phyloP scores from a whole-genome alignment of 2,329 filamentous ascomycete genomes.

The Xylaria sp. region DNA sequence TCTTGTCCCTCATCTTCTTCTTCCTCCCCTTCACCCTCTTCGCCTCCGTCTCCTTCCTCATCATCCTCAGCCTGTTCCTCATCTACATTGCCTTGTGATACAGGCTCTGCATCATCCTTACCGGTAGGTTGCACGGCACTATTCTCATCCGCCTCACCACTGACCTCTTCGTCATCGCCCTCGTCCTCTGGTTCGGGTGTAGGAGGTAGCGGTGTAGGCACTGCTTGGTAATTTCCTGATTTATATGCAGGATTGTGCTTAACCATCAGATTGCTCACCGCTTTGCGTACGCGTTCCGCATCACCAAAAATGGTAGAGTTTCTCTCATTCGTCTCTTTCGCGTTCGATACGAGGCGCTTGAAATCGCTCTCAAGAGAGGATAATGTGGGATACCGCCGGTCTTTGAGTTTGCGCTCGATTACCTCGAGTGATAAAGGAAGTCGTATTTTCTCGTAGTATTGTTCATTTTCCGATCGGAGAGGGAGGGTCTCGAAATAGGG shows the following conservation, averaged over 20 bases:
- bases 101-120: constrained; percentile 45
- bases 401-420: constrained; percentile 79
- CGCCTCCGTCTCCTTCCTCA: constrained; percentile 27
- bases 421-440: constrained; percentile 83
- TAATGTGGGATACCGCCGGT: constrained; percentile 74
- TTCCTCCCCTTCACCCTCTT: constrained; percentile 49
- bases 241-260: constrained; percentile 87
- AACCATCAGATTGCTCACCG: constrained; percentile 88
- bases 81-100: constrained; percentile 44
- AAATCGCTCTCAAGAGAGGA: constrained; percentile 84
- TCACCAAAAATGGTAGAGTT: constrained; percentile 80
- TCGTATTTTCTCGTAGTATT: constrained; percentile 81
- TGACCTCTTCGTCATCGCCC: constrained; percentile 43
- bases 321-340: constrained; percentile 84
- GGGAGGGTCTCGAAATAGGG: constrained; percentile 80
- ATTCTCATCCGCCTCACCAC: constrained; percentile 40
- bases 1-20: constrained; percentile 46
- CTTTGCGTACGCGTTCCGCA: constrained; percentile 87
- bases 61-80: constrained; percentile 43
- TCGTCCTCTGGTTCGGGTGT: constrained; percentile 56
- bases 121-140: constrained; percentile 33
- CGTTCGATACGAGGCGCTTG: constrained; percentile 88
- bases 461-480: constrained; percentile 70
- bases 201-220: constrained; percentile 76
- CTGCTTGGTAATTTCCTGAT: constrained; percentile 72